Percentiles rank a stretch among this genome's conserved stretches.
Conservation (phyloP, 2,329 filamentous ascomycete species). For the Pseudogymnoascus sp. region DNA sequence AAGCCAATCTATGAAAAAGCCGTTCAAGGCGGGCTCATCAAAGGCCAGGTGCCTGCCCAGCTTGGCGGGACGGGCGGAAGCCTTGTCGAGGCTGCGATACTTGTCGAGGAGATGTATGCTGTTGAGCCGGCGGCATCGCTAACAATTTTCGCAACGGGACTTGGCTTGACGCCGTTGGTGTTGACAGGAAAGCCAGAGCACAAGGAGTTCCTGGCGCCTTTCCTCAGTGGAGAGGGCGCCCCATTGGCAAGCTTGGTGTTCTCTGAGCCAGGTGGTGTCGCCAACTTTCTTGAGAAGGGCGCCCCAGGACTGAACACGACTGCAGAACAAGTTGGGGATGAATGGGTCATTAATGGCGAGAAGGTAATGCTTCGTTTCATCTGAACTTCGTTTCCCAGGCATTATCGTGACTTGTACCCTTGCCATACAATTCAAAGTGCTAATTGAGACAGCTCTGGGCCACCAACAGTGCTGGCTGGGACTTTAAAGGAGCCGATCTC, state of each 20-base stretch:
- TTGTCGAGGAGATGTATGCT: slow-evolving; percentile 47
- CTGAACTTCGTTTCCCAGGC: neutral
- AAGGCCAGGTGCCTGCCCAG: slow-evolving; percentile 37
- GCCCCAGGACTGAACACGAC: slow-evolving; percentile 42
- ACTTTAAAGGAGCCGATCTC: slow-evolving; percentile 43
- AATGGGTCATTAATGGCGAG: slow-evolving; percentile 47
- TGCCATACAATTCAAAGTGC: neutral
- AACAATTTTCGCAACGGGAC: slow-evolving; percentile 44
- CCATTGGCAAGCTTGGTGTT: slow-evolving; percentile 45
- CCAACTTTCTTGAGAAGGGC: slow-evolving; percentile 44
- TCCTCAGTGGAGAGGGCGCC: slow-evolving; percentile 37
- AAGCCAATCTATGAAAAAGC: slow-evolving; percentile 40
- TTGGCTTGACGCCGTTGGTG: slow-evolving; percentile 46
- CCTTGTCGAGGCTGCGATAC: slow-evolving; percentile 41
- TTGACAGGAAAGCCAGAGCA: slow-evolving; percentile 36
- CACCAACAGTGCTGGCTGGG: slow-evolving; percentile 48
- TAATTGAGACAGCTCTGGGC: slow-evolving; percentile 40
- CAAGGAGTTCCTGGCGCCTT: slow-evolving; percentile 40
- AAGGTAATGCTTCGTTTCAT: slow-evolving; percentile 33
- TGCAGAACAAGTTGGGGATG: slow-evolving; percentile 40
- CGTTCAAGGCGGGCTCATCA: slow-evolving; percentile 39
- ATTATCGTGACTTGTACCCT: neutral
- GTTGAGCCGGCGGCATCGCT: slow-evolving; percentile 43
- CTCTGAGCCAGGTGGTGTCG: slow-evolving; percentile 44
- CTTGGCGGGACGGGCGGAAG: slow-evolving; percentile 40